Percentiles rank a stretch among this genome's conserved stretches.
Evolutionary conservation across 2,329 filamentous ascomycete species (phyloP).

Genomic region (Botrytis squamosa): DNA sequence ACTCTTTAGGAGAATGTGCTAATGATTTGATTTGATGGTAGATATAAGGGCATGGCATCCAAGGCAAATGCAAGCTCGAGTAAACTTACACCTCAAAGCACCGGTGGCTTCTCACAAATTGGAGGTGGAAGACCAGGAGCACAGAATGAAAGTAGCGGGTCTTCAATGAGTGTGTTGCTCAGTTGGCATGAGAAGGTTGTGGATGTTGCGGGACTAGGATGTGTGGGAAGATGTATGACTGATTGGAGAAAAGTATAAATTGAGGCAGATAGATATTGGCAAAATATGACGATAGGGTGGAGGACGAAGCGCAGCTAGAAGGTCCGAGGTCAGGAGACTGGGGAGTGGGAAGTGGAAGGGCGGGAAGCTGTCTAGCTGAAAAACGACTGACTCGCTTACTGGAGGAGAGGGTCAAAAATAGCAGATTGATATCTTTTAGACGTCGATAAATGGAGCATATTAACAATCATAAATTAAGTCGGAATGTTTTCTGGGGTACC

Average conservation of each 20-base stretch:
- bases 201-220: conserved; percentile 86
- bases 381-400: not conserved
- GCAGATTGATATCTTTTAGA: conserved; percentile 5
- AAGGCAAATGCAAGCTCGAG: conserved; percentile 36
- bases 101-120: conserved; percentile 80
- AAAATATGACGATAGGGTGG: not conserved
- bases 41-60: conserved; percentile 84
- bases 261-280: not conserved
- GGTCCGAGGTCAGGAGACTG: not conserved
- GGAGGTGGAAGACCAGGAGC: conserved; percentile 50
- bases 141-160: conserved; percentile 67
- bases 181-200: conserved; percentile 99
- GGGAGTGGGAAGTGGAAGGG: not conserved
- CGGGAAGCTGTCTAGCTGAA: not conserved
- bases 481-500: not conserved
- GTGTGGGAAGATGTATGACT: conserved; percentile 92
- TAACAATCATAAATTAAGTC: conserved; percentile 7
- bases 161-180: conserved; percentile 92
- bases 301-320: not conserved
- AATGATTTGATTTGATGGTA: conserved; percentile 39
- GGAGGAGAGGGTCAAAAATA: not conserved
- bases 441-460: not conserved
- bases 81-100: conserved; percentile 69
- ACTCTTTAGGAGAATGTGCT: not conserved
- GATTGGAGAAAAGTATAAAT: conserved; percentile 84